phyloP scores from a whole-genome alignment of 1,284 basidiomycete species.

The Afroboletus lepidellus region DNA sequence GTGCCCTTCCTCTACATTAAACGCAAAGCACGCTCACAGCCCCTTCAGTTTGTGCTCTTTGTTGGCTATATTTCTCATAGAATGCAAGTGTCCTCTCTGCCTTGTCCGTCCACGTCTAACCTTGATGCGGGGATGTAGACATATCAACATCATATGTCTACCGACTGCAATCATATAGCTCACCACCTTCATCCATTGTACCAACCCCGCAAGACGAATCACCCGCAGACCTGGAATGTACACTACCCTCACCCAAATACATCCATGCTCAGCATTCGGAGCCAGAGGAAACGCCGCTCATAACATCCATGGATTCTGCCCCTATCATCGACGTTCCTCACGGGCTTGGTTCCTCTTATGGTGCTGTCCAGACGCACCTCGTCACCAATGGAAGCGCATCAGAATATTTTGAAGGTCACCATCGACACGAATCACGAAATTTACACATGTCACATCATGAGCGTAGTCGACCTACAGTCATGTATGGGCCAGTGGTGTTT shows the following conservation, averaged over 20 bases:
- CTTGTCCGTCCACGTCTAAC: background rate
- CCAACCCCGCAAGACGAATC: slow-evolving; percentile 14
- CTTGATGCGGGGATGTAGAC: slow-evolving; percentile 40
- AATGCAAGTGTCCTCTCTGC: slow-evolving; percentile 51
- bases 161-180: slow-evolving; percentile 57
- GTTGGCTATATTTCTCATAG: slow-evolving; percentile 68
- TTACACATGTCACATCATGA: slow-evolving; percentile 39
- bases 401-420: slow-evolving; percentile 38
- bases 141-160: slow-evolving; percentile 72
- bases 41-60: slow-evolving; percentile 55
- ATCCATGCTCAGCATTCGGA: background rate
- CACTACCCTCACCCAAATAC: slow-evolving; percentile 8
- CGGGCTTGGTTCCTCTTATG: slow-evolving; percentile 20
- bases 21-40: slow-evolving; percentile 1
- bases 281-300: slow-evolving; percentile 20
- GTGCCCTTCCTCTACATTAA: slow-evolving; percentile 28
- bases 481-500: slow-evolving; percentile 25
- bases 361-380: slow-evolving; percentile 14
- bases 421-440: slow-evolving; percentile 42
- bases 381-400: slow-evolving; percentile 3
- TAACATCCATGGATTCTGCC: slow-evolving; percentile 7
- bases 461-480: slow-evolving; percentile 22
- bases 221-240: slow-evolving; percentile 13
- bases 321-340: slow-evolving; percentile 7
- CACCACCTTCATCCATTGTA: slow-evolving; percentile 46